Evolutionary conservation across 768 basidiomycete species (phyloP), one percentile per base, ranked within the genome.

Genomic region (Galerina sulciceps): DNA sequence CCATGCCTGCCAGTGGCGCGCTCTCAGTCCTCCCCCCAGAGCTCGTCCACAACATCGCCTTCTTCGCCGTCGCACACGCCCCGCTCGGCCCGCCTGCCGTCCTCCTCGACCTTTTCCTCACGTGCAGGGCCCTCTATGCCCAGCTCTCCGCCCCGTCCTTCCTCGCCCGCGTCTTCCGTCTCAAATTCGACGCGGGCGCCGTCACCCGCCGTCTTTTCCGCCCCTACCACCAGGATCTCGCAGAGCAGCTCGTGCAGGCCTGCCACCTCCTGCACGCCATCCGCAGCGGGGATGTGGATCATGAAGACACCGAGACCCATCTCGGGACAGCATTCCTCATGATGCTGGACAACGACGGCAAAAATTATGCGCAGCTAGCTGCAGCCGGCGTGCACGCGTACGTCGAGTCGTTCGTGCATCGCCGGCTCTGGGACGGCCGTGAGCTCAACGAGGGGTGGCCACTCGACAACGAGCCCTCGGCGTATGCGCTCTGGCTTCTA

Each of bases 331-430:
- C 78, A 5, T 84, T 81, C 51, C 64, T 87, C 42, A 81, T 91
- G 78, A 68, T 87, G 69, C 71, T 82, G 3, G 89, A 90, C 60
- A 85, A 88, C 71, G 88, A 90, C 70, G 87, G 87, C 35, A 80
- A 79, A 67, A 91, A 91, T 67, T 76, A 77, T 36, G 72, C 64
- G 3, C 86, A 86, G 70, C 81, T 90, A 47, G 75, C 81, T 55
- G 74, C 71, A 20, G 87, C 84, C 0, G 79, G 81, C 3, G 74
- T 86, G 3, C 76, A 78, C 37, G 60, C 59, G 4, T 85, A 82
- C 42, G 75, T 84, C 9, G 77, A 81, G 46, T 17, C 54, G 1
- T 84, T 79, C 55, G 68, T 86, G 36, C 76, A 76, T 34, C 66
- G 65, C n/a, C 77, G 79, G 6, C 73, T 88, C 23, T 82, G 82